phyloP scores from a whole-genome alignment of 208 protist genomes.

The Trichomonas vaginalis region DNA sequence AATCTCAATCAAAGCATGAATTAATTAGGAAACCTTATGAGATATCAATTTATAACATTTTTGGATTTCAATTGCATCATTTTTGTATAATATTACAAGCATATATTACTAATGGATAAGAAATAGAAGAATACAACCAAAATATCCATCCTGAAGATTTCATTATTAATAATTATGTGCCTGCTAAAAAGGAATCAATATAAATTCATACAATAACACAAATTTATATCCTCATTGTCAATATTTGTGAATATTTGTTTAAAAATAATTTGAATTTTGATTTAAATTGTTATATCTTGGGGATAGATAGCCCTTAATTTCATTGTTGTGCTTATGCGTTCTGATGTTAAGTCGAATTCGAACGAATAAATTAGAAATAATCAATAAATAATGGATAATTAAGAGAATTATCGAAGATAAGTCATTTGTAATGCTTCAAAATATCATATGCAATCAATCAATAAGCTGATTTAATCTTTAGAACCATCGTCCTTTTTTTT shows the following conservation, averaged over 20 bases:
- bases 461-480: not conserved
- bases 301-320: too few relatives aligned
- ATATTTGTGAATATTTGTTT: too few relatives aligned
- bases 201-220: not conserved
- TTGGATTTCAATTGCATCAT: not conserved
- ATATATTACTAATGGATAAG: not conserved
- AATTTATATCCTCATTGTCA: too few relatives aligned
- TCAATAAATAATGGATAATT: too few relatives aligned
- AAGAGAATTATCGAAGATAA: not conserved
- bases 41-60: not conserved
- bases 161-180: not conserved
- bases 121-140: not conserved
- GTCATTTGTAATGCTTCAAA: not conserved
- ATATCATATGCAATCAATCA: not conserved
- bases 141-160: not conserved
- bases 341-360: too few relatives aligned
- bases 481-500: not conserved
- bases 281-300: too few relatives aligned
- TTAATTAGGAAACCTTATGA: too few relatives aligned
- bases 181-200: not conserved
- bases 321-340: too few relatives aligned
- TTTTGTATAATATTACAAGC: not conserved
- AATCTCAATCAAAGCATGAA: too few relatives aligned
- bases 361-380: too few relatives aligned
- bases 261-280: too few relatives aligned